Evolutionary conservation across 495 filamentous ascomycete genomes (phyloP).

Genomic region (Podospora pseudocomata): DNA sequence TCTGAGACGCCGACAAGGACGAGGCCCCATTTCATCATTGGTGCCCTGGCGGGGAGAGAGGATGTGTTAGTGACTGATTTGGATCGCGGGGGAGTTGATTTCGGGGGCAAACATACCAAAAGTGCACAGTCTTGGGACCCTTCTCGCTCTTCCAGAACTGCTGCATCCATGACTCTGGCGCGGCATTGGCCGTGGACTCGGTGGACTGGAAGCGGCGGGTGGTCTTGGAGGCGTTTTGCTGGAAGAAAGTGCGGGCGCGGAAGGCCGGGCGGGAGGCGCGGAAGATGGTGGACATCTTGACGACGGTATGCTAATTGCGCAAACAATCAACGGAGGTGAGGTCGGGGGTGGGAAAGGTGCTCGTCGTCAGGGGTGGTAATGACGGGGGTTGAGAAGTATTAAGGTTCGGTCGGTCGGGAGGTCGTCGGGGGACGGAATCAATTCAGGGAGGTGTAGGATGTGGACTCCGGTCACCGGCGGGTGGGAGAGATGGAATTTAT

Average conservation of each 20-base stretch:
- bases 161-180: slow-evolving; percentile 57
- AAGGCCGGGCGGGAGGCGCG: slow-evolving; percentile 51
- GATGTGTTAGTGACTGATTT: not conserved
- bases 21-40: slow-evolving; percentile 95
- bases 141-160: slow-evolving; percentile 82
- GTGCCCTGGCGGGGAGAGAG: slow-evolving; percentile 58
- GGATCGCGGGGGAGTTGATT: not conserved
- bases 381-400: not conserved
- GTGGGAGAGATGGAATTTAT: not conserved
- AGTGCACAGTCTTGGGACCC: slow-evolving; percentile 94
- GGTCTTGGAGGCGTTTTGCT: slow-evolving; percentile 47
- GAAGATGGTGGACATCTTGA: slow-evolving; percentile 40
- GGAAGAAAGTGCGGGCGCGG: slow-evolving; percentile 47
- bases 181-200: slow-evolving; percentile 44
- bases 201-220: slow-evolving; percentile 66
- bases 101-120: slow-evolving; percentile 57
- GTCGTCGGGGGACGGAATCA: not conserved
- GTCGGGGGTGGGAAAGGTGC: slow-evolving; percentile 4
- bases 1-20: slow-evolving; percentile 91
- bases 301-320: not conserved
- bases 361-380: slow-evolving; percentile 3
- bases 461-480: slow-evolving; percentile 6
- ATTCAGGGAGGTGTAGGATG: not conserved
- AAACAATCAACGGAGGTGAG: slow-evolving; percentile 11
- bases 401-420: not conserved